Percentiles rank a stretch among this genome's conserved stretches.
phyloP scores from a whole-genome alignment of 176 grass and related monocot genomes.

The Paspalum vaginatum region DNA sequence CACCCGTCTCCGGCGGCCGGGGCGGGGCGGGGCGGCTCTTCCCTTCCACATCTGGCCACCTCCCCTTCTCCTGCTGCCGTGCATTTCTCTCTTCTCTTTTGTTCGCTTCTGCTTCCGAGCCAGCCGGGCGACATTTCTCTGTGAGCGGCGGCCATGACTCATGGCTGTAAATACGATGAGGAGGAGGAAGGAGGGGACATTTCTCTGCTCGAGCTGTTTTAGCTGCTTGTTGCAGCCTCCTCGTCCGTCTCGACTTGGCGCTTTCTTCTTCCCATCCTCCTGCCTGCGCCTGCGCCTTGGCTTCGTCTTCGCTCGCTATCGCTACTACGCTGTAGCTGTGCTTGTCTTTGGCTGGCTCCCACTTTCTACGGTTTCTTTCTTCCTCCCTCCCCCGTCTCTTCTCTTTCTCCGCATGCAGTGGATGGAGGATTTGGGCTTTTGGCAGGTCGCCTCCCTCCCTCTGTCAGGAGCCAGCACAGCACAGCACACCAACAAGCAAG shows the following conservation, averaged over 20 bases:
- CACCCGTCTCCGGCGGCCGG: too few species aligned
- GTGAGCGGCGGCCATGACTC: too few species aligned
- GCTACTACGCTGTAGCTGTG: background rate
- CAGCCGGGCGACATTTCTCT: too few species aligned
- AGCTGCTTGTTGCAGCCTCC: slow-evolving; percentile 44
- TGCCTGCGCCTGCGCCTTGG: too few species aligned
- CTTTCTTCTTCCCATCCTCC: background rate
- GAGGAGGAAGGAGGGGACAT: too few species aligned
- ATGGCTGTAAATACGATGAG: background rate
- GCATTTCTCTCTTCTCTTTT: slow-evolving; percentile 25
- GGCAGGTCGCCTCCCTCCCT: background rate
- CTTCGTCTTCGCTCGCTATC: background rate
- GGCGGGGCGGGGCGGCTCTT: too few species aligned
- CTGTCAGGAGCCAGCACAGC: background rate
- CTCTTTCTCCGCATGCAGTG: slow-evolving; percentile 12
- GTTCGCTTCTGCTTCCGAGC: background rate
- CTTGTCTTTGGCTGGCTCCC: background rate
- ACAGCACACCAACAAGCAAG: slow-evolving; percentile 34
- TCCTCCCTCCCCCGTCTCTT: background rate
- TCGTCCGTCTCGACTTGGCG: slow-evolving; percentile 28
- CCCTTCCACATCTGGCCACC: too few species aligned
- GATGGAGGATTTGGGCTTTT: too few species aligned
- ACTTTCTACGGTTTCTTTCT: background rate
- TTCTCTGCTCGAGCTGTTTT: slow-evolving; percentile 34
- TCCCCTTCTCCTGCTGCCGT: too few species aligned